Evolutionary conservation across 371 early-diverging fungal species (phyloP).

Genomic region (Syncephalastrum contaminatum): DNA sequence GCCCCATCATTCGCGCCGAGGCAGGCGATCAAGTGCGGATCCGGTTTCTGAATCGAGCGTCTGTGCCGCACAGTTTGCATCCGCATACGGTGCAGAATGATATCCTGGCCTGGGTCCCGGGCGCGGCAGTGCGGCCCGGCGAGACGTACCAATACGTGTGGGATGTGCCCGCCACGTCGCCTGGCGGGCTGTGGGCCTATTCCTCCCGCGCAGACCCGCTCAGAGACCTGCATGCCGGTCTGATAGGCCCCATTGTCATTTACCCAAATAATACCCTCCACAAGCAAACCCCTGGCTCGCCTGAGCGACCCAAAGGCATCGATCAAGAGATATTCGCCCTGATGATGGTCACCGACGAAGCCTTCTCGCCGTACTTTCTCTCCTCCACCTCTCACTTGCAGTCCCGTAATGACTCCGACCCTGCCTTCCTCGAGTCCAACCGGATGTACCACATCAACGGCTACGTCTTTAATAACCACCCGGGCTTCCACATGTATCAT

Average conservation of each 20-base stretch:
- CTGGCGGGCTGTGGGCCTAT: constrained; percentile 41
- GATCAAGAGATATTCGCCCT: constrained; percentile 45
- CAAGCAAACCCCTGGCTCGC: constrained; percentile 26
- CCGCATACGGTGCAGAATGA: constrained; percentile 27
- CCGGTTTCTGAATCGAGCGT: constrained; percentile 40
- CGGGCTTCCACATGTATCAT: constrained; percentile 28
- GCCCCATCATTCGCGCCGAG: constrained; percentile 54
- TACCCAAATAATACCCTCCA: constrained; percentile 37
- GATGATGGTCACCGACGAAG: constrained; percentile 49
- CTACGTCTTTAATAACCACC: constrained; percentile 48
- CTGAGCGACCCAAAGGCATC: constrained; percentile 22
- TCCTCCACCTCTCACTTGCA: constrained; percentile 24
- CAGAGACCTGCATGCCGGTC: constrained; percentile 43
- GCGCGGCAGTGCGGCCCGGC: constrained; percentile 29
- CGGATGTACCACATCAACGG: constrained; percentile 55
- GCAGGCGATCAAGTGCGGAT: constrained; percentile 48
- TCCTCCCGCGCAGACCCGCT: constrained; percentile 33
- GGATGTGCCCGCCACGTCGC: constrained; percentile 43
- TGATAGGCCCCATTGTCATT: constrained; percentile 48
- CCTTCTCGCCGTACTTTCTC: constrained; percentile 32
- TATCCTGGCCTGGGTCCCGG: constrained; percentile 14
- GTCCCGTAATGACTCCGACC: constrained; percentile 15
- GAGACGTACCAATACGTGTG: constrained; percentile 42
- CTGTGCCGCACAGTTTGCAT: constrained; percentile 45
- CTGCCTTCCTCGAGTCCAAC: constrained; percentile 41